Conservation (phyloP, 306 rosid species). For the Elaeagnus macrophylla region DNA sequence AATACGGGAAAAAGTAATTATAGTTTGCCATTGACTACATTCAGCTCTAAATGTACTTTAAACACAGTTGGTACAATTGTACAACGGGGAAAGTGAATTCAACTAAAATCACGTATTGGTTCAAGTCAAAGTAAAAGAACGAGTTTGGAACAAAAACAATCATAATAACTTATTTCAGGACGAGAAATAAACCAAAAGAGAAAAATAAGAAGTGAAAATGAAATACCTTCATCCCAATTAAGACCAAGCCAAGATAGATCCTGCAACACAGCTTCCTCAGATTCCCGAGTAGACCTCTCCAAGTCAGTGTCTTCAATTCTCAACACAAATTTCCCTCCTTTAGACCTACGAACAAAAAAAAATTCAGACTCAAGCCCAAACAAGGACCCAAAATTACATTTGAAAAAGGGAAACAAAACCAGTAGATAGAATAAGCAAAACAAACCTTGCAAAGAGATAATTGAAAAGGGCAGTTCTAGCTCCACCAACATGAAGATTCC, state of each 20-base stretch:
- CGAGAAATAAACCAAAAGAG: neutral
- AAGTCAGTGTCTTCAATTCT: constrained; percentile 97
- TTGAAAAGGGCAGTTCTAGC: constrained; percentile 91
- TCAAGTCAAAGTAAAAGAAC: neutral
- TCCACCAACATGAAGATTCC: constrained; percentile 97
- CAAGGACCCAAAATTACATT: neutral
- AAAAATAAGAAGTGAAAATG: neutral
- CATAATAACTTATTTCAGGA: neutral
- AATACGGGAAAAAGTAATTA: neutral
- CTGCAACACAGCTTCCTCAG: constrained; percentile 73
- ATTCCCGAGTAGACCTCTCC: constrained; percentile 87
- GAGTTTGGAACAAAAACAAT: neutral
- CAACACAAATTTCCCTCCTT: constrained; percentile 82
- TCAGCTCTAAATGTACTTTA: too few relatives aligned
- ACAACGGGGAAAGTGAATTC: too few relatives aligned
- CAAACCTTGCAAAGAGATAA: constrained; percentile 63
- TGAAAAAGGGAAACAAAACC: neutral
- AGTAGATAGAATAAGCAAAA: neutral
- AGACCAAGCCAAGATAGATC: constrained; percentile 98
- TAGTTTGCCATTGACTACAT: too few relatives aligned
- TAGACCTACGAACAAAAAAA: constrained; percentile 41
- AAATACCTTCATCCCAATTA: constrained; percentile 84
- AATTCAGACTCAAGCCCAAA: neutral
- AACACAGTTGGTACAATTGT: too few relatives aligned
- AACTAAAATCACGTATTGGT: neutral